Base-by-base conservation (phyloP, 2,329 filamentous ascomycete species). In the Aspergillus ruber region DNA sequence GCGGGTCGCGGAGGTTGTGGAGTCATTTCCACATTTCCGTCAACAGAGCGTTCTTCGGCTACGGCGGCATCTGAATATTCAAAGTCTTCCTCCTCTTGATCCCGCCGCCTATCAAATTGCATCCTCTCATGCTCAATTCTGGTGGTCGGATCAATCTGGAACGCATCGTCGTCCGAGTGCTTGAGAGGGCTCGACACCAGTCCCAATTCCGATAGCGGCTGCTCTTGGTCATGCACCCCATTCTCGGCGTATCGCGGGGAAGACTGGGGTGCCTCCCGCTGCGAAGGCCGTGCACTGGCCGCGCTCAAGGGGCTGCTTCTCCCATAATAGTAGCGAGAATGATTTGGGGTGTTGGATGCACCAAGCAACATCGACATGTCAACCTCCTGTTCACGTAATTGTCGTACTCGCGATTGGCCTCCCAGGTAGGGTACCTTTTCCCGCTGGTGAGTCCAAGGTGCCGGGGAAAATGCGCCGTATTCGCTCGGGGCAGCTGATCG, bases 271-370 rank as follows among this genome's bases (percentile, higher is more conserved):
- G 49, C 46, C 12, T 43, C 44, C 7, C 53, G 56, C 12, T 50
- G 45, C n/a, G 41, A 45, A 32, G 52, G 51, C 41, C 43, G 51
- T 33, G 50, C 53, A 25, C 49, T 57, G 8, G 56, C 44, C 21
- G 56, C 51, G 29, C 56, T 58, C 33, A 56, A 50, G 38, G 65
- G 63, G 21, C 62, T 67, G 43, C 57, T 63, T 46, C 59, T 62
- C 35, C 60, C 66, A 45, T 64, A 64, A 48, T 66, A 70, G 48
- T 66, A 65, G 36, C 58, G 60, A n/a, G 57, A 58, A 15, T 60
- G 63, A n/a, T 64, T 68, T 4, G 67, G 67, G 2, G 66, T 70
- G 44, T 66, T 55, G 41, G 63, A 60, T 43, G 57, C 55, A 8
- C 56, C 59, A 27, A 68, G 55, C 36, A 67, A 47, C 45, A 56